Conservation (phyloP, 257 asterid genomes). For the Ocimum tenuiflorum region DNA sequence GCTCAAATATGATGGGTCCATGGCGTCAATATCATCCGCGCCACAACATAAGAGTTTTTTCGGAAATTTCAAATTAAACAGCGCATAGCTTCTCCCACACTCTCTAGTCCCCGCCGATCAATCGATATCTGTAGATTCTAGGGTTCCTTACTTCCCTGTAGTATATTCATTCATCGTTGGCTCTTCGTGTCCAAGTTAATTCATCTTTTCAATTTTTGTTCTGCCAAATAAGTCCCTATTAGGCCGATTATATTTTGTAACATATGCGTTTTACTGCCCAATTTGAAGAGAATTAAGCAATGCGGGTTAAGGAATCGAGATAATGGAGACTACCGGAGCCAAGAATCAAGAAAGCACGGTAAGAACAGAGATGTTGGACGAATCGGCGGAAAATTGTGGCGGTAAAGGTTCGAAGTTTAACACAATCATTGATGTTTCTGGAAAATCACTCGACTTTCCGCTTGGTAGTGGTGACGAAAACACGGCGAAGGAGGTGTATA, state of each 20-base stretch:
- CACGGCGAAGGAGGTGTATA: conserved; percentile 47
- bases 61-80: neutral
- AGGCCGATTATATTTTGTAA: neutral
- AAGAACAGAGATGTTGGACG: conserved; percentile 13
- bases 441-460: conserved; percentile 53
- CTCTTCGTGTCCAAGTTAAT: neutral
- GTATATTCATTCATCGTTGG: neutral
- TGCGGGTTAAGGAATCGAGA: conserved; percentile 50
- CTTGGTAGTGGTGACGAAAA: conserved; percentile 29
- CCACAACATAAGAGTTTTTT: too few relatives aligned
- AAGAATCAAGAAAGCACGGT: conserved; percentile 11
- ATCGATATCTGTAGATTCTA: conserved; percentile 29
- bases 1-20: too few relatives aligned
- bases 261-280: neutral
- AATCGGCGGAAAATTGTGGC: conserved; percentile 24
- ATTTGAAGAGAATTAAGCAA: conserved; percentile 21
- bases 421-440: conserved; percentile 55
- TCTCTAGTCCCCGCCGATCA: neutral
- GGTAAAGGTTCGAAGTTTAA: conserved; percentile 29
- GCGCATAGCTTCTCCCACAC: neutral
- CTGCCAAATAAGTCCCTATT: neutral
- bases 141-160: conserved; percentile 34
- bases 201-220: neutral
- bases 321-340: conserved; percentile 26
- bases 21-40: too few relatives aligned